These are phyloP conservation scores for Auriculariales sp. DNA, from an alignment of 768 basidiomycete species.

Conservation along the genomic window DNA sequence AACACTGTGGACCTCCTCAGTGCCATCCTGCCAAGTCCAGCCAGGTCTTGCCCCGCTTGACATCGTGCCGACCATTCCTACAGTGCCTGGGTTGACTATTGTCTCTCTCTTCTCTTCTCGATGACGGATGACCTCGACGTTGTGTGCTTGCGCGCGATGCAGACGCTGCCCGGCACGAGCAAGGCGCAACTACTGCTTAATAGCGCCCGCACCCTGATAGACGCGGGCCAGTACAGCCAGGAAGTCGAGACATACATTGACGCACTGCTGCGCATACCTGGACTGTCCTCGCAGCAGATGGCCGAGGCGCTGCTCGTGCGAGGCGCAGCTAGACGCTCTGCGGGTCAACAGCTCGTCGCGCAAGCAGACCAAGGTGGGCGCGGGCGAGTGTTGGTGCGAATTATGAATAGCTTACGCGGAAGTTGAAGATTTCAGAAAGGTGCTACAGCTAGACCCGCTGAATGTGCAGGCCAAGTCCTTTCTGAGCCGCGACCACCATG, in stretches of 20 bases:
- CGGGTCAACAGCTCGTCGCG: slow-evolving; percentile 37
- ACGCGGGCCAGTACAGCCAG: slow-evolving; percentile 41
- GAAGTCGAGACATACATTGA: slow-evolving; percentile 54
- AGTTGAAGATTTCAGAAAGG: slow-evolving; percentile 41
- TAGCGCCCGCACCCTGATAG: slow-evolving; percentile 32
- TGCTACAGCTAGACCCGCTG: slow-evolving; percentile 43
- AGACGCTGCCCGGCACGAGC: slow-evolving; percentile 25
- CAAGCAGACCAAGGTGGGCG: slow-evolving; percentile 45
- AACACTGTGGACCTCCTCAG: no score
- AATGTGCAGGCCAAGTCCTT: slow-evolving; percentile 33
- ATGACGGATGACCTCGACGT: slow-evolving; percentile 43
- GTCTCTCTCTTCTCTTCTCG: no score
- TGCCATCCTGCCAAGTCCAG: no score
- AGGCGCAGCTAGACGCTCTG: slow-evolving; percentile 41
- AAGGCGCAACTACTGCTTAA: slow-evolving; percentile 39
- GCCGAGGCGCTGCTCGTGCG: slow-evolving; percentile 42
- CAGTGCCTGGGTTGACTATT: no score
- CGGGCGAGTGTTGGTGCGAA: neutral
- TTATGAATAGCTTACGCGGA: no score
- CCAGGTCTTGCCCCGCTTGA: no score
- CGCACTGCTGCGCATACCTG: slow-evolving; percentile 48
- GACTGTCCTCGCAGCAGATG: slow-evolving; percentile 34
- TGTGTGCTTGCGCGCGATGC: slow-evolving; percentile 33
- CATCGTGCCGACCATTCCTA: no score
- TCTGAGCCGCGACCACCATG: slow-evolving; percentile 15